These are phyloP conservation scores for Fomitopsis schrenkii DNA, from an alignment of 1,284 basidiomycete genomes.

Conservation along the genomic window DNA sequence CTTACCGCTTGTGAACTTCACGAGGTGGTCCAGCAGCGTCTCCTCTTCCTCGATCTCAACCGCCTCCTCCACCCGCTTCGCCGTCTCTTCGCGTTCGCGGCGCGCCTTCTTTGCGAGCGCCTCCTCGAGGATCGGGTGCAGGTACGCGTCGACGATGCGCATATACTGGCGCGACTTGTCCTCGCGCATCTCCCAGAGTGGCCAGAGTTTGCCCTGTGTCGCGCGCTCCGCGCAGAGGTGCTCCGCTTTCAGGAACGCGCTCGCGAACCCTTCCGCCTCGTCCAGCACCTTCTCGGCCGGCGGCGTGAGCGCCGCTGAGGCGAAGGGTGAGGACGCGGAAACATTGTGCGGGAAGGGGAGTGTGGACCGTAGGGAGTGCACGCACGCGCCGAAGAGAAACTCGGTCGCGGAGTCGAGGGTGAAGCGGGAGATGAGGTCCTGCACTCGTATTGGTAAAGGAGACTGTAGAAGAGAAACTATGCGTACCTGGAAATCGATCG, in stretches of 20 bases:
- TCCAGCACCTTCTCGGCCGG: not conserved
- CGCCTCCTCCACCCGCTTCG: constrained; percentile 8
- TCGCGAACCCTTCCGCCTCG: constrained; percentile 30
- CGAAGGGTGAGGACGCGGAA: constrained; percentile 2
- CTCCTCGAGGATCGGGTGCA: constrained; percentile 37
- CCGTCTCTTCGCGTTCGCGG: constrained; percentile 9
- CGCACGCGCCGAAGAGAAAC: constrained; percentile 33
- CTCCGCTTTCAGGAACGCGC: constrained; percentile 37
- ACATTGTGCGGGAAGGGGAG: constrained; percentile 25
- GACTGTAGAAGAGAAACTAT: not conserved
- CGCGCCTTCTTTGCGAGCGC: constrained; percentile 28
- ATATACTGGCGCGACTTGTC: constrained; percentile 29
- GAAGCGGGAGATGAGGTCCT: constrained; percentile 31
- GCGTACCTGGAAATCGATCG: constrained; percentile 20
- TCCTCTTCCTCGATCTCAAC: constrained; percentile 21
- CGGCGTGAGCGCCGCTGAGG: constrained; percentile 8
- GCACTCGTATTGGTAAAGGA: not conserved
- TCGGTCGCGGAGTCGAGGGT: constrained; percentile 35
- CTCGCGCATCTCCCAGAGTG: constrained; percentile 28
- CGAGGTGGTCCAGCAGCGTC: constrained; percentile 34
- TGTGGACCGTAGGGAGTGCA: constrained; percentile 23
- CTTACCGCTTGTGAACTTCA: constrained; percentile 24
- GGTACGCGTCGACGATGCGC: constrained; percentile 28
- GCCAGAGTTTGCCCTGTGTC: constrained; percentile 29
- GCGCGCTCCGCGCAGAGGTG: constrained; percentile 24